Evolutionary conservation across 1,284 basidiomycete genomes (phyloP), one percentile per base, ranked within the genome.

Genomic region (Moesziomyces parantarcticus): DNA sequence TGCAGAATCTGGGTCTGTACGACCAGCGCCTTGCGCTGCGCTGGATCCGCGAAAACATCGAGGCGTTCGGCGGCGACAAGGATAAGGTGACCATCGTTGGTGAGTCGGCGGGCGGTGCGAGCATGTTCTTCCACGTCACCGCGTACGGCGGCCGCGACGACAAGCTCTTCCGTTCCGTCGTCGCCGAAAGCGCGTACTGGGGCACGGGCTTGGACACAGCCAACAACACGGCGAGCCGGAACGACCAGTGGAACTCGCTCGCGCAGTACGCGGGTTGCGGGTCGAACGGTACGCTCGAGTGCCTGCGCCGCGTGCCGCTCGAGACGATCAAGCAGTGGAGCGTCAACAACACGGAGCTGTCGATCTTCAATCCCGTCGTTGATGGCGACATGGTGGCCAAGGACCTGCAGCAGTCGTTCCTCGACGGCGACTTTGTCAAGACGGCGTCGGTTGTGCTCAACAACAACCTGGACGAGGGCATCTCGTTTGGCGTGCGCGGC

Each of bases 41-140:
- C n/a, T 78, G 76, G 76, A 63, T 74, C 21, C 29, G 45, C 7
- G 51, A 65, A n/a, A 74, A 77, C 52, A 75, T 77, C 41, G 59
- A 26, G 7, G 44, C 53, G 5, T 78, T 78, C 41, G 75, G 76
- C 9, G 76, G 76, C 11, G 76, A 78, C 39, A 42, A 21, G 11
- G 41, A 55, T 22, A 53, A 53, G 10, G 52, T 78, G 5, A 71
- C 65, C 16, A 68, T 78, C 40, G 34, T 45, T 2, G 76, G 76
- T n/a, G 70, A 78, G 44, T 62, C 57, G 10, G 73, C 76, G 1
- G 76, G 76, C 9, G 76, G 70, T 14, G 58, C 50, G 3, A 58
- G 50, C 32, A 61, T 77, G 42, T 21, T 64, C 5, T 46, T 65
- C 51, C 68, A 71, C 21, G 53, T 59, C 11, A 23, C 61, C 6